Conservation (phyloP, 2,329 filamentous ascomycete genomes). For the Peltaster fructicola region DNA sequence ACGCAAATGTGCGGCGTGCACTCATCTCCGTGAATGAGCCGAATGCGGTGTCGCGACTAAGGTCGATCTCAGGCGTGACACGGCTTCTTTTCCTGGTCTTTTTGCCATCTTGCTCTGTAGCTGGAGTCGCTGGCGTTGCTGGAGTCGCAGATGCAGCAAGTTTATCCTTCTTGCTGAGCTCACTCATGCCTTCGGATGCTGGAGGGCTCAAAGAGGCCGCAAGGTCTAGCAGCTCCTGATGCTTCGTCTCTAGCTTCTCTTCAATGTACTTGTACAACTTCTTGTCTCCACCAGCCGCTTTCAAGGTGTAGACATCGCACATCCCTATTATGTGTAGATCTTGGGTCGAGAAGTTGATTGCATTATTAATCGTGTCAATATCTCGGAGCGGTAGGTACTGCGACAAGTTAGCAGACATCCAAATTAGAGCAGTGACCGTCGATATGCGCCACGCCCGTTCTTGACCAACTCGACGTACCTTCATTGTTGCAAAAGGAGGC, state of each 20-base stretch:
- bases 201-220: constrained; percentile 78
- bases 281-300: constrained; percentile 87
- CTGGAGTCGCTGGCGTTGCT: constrained; percentile 50
- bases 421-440: too few species aligned
- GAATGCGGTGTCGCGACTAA: constrained; percentile 79
- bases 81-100: constrained; percentile 16
- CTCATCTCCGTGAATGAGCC: constrained; percentile 75
- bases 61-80: constrained; percentile 31
- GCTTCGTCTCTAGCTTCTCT: constrained; percentile 73
- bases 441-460: too few species aligned
- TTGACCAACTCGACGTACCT: too few species aligned
- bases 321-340: constrained; percentile 85
- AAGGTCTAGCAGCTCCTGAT: constrained; percentile 71
- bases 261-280: constrained; percentile 95
- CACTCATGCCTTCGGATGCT: too few species aligned
- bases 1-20: constrained; percentile 82
- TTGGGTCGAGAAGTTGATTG: constrained; percentile 87
- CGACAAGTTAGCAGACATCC: constrained; percentile 6
- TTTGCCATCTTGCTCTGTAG: constrained; percentile 11
- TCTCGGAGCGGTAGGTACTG: constrained; percentile 85
- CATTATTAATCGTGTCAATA: constrained; percentile 79
- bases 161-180: constrained; percentile 29
- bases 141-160: too few species aligned
- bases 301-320: constrained; percentile 94
- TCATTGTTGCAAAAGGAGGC: too few species aligned